Conservation (phyloP, 257 asterid species). For the Catharanthus roseus region DNA sequence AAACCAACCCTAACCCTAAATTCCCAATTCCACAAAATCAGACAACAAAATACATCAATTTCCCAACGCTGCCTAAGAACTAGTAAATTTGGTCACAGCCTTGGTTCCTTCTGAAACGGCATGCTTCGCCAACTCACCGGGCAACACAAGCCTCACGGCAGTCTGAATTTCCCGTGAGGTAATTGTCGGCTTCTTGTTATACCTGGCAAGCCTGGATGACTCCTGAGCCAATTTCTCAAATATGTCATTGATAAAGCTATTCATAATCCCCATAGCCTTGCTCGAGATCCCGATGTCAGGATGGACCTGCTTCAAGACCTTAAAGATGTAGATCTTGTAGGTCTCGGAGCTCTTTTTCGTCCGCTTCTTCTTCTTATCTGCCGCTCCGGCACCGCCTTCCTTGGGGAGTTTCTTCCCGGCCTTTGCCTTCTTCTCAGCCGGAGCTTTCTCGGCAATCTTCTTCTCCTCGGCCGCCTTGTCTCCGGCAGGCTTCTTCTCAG, state of each 20-base stretch:
- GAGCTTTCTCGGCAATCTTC: slow-evolving; percentile 14
- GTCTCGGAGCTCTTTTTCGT: slow-evolving; percentile 21
- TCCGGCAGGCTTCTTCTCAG: slow-evolving; percentile 18
- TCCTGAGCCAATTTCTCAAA: slow-evolving; percentile 27
- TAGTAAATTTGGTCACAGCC: slow-evolving; percentile 28
- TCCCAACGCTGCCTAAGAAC: neutral
- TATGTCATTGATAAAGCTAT: slow-evolving; percentile 25
- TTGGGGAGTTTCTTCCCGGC: slow-evolving; percentile 21
- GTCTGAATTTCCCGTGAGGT: slow-evolving; percentile 25
- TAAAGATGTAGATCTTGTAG: slow-evolving; percentile 28
- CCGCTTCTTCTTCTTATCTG: slow-evolving; percentile 26
- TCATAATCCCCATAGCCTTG: slow-evolving; percentile 27
- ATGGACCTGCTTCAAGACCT: slow-evolving; percentile 23
- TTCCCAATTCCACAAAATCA: neutral
- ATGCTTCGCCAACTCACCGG: slow-evolving; percentile 25
- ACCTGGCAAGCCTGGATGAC: slow-evolving; percentile 17
- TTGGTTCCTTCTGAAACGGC: slow-evolving; percentile 24
- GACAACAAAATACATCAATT: neutral
- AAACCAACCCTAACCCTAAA: slow-evolving; percentile 12
- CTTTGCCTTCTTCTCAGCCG: slow-evolving; percentile 26
- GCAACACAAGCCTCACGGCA: slow-evolving; percentile 19
- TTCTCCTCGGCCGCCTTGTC: slow-evolving; percentile 13
- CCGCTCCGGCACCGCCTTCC: slow-evolving; percentile 13
- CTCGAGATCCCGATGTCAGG: slow-evolving; percentile 26
- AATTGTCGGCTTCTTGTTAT: slow-evolving; percentile 26